Percentiles rank a stretch among this genome's conserved stretches.
phyloP scores from a whole-genome alignment of 768 basidiomycete genomes.

The Coprinellus aureogranulatus region DNA sequence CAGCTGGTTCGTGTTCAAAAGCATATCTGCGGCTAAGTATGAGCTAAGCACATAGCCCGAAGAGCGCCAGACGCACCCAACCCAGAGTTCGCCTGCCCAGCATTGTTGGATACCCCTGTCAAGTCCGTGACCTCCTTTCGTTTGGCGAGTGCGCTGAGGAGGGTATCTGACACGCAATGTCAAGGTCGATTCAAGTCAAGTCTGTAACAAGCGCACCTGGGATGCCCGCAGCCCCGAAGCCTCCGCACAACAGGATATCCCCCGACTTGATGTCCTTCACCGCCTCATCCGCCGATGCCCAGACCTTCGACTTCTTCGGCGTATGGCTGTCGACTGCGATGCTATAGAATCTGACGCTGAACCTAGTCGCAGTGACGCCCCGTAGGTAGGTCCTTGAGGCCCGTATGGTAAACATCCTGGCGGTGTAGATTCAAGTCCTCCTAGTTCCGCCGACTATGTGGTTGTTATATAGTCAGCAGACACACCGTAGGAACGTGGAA shows the following conservation, averaged over 20 bases:
- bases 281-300: slow-evolving; percentile 78
- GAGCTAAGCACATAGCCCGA: not conserved
- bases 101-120: slow-evolving; percentile 88
- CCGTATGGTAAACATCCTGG: slow-evolving; percentile 1
- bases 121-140: slow-evolving; percentile 72
- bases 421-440: not conserved
- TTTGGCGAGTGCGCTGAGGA: slow-evolving; percentile 73
- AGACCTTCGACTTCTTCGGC: slow-evolving; percentile 62
- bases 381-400: not conserved
- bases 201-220: slow-evolving; percentile 51
- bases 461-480: not conserved
- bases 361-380: not conserved
- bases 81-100: slow-evolving; percentile 67
- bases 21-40: slow-evolving; percentile 48
- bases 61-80: slow-evolving; percentile 46
- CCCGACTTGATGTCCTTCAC: slow-evolving; percentile 81
- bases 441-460: not conserved
- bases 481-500: not conserved
- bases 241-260: slow-evolving; percentile 75
- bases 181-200: not conserved
- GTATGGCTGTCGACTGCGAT: slow-evolving; percentile 28
- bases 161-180: slow-evolving; percentile 54
- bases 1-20: slow-evolving; percentile 73
- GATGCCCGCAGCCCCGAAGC: slow-evolving; percentile 87
- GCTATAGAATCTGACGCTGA: slow-evolving; percentile 30